phyloP scores from a whole-genome alignment of 192 early-diverging fungal genomes.

The Gonapodya sp. region DNA sequence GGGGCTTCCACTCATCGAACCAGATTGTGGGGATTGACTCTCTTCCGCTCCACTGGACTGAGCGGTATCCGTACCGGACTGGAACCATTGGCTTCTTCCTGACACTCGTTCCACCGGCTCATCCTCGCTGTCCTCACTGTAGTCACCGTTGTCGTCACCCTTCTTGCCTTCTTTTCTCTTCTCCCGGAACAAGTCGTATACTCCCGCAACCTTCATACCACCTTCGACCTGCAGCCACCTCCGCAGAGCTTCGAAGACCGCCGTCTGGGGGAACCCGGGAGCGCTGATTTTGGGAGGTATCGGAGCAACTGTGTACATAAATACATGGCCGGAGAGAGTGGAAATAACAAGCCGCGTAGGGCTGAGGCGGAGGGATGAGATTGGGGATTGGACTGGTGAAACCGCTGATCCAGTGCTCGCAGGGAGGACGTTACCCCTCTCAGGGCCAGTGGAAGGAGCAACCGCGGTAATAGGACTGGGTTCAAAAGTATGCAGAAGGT shows the following conservation, averaged over 20 bases:
- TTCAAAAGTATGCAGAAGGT: conserved; percentile 20
- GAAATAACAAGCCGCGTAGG: conserved; percentile 17
- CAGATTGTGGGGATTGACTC: no score
- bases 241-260: not conserved
- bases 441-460: not conserved
- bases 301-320: conserved; percentile 15
- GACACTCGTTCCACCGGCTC: no score
- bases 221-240: not conserved
- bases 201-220: not conserved
- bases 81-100: no score
- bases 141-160: no score
- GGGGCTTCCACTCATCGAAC: not conserved
- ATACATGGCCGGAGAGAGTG: conserved; percentile 20
- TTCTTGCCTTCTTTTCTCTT: not conserved
- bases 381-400: conserved; percentile 15
- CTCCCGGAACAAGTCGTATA: not conserved
- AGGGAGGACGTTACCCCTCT: not conserved
- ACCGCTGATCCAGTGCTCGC: not conserved
- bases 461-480: not conserved
- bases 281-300: not conserved
- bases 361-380: conserved; percentile 15
- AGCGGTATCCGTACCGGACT: no score
- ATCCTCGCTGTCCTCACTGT: not conserved
- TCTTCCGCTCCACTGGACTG: no score
- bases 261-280: not conserved